Base-by-base conservation (phyloP, 495 filamentous ascomycete species). In the Xylaria scruposa region DNA sequence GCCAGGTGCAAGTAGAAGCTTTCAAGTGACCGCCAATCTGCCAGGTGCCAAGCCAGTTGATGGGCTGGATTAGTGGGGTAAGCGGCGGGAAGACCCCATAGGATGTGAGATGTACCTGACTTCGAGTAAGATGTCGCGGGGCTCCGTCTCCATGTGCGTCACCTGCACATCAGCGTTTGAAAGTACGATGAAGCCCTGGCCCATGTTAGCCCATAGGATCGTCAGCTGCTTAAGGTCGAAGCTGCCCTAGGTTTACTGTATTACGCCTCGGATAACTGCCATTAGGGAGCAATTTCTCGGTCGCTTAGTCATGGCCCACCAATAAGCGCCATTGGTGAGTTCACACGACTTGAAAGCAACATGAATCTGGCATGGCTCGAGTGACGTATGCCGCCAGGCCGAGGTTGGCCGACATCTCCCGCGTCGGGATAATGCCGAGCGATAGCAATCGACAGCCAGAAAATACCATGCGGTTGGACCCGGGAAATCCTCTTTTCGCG, bases 331-430 rank as follows among this genome's bases (percentile, higher is more conserved):
- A 10, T 29, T 6, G 17, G 31, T 4, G 19, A 58, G 65, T 49
- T 67, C 64, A 53, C 64, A 38, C 29, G 42, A 67, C 63, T n/a
- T 15, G 36, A n/a, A 24, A 31, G 19, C 24, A 67, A 21, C 8
- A 36, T 44, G 62, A 46, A 65, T 49, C 3, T 26, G 63, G 64
- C 29, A 67, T 21, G 17, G 26, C 64, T 31, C n/a, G 40, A 70
- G 70, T 71, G 70, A 71, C 70, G 70, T 71, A 71, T 54, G 53
- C 67, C 53, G 66, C 40, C 51, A 9, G 59, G 67, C 63, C 77
- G 75, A 76, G 76, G 68, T 56, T 76, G 47, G 69, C 77, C 77
- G 77, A 70, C 74, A 76, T 76, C 71, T 75, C 75, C 77, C 77
- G 77, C 31, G 31, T 70, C 58, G 54, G 54, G 26, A 53, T n/a